Conservation (phyloP, 2,329 filamentous ascomycete species). For the Trichophyton verrucosum region DNA sequence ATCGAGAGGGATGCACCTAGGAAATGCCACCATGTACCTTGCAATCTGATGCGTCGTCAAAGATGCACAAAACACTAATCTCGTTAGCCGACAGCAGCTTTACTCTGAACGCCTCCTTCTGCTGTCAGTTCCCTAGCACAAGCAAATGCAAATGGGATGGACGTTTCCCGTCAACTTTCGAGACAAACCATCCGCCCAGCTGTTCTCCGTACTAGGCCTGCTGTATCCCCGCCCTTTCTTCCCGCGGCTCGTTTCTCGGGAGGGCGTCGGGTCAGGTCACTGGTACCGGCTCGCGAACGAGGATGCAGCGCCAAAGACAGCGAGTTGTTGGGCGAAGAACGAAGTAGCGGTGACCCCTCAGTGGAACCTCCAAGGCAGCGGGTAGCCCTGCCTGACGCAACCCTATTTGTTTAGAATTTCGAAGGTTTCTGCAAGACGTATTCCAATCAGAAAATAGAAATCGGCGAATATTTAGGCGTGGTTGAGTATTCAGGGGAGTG, state of each 20-base stretch:
- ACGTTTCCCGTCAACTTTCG: not conserved
- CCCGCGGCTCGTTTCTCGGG: not conserved
- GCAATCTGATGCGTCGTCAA: conserved; percentile 2
- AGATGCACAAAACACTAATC: conserved; percentile 3
- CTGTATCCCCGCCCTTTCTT: not conserved
- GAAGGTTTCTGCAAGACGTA: not conserved
- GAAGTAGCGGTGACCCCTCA: conserved; percentile 16
- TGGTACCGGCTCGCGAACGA: conserved; percentile 6
- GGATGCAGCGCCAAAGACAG: conserved; percentile 4
- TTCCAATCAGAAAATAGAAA: conserved; percentile 11
- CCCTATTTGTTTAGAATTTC: conserved; percentile 9
- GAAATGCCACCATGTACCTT: conserved; percentile 4
- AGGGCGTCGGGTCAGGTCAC: conserved; percentile 4
- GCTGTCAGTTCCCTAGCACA: not conserved
- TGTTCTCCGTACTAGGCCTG: not conserved
- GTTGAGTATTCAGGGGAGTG: not conserved
- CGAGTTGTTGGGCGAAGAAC: conserved; percentile 9
- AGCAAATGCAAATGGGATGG: not conserved
- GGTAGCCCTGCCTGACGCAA: conserved; percentile 14
- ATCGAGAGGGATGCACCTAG: not conserved
- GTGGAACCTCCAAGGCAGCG: conserved; percentile 11
- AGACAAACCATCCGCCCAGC: too few species aligned
- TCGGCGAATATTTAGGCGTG: conserved; percentile 4
- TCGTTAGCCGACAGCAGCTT: not conserved
- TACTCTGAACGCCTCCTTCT: not conserved